Base-by-base conservation (phyloP, 2,329 filamentous ascomycete species). In the Sclerotinia subarctica region DNA sequence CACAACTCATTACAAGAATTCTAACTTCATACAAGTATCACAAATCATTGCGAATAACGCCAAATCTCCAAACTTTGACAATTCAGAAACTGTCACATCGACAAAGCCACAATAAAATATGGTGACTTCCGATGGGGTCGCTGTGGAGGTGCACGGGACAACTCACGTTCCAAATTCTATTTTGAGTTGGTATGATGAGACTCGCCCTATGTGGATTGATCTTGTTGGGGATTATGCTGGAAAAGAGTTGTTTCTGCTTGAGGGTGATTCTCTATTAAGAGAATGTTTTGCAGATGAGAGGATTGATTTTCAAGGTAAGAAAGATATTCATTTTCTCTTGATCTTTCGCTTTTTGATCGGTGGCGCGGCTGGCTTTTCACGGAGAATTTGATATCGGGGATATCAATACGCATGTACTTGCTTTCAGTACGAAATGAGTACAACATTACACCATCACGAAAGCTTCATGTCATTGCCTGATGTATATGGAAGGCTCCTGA, bases 191-290 rank as follows among this genome's bases (percentile, higher is more conserved):
- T 85, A 84, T 74, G 79, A 78, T 68, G 74, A 73, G 17, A 76
- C 82, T 5, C 72, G 77, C 17, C 80, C 82, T 8, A 78, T 82
- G 66, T 78, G 78, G 62, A 82, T 91, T 38, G 88, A 92, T 72
- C 83, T 93, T 2, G 85, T 93, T 5, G 89, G 90, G 52, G 91
- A 93, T 75, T 93, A 91, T 78, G 89, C 89, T 4, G 90, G 91
- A 29, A 86, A 86, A 69, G 90, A 92, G 75, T 81, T 89, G 15
- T 93, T 93, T 75, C 80, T 90, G 29, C 84, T 93, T 42, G 89
- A 93, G 71, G 90, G 90, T 42, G 90, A 94, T 73, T 89, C 89
- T 0, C 77, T 93, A n/a, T 79, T 93, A 15, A 79, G 86, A 8
- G 79, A 90, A 68, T 89, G 85, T 73, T 85, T 93, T 59, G 79